Evolutionary conservation across 2,329 filamentous ascomycete genomes (phyloP), one percentile per base, ranked within the genome.

Genomic region (Ceratocystis destructans): DNA sequence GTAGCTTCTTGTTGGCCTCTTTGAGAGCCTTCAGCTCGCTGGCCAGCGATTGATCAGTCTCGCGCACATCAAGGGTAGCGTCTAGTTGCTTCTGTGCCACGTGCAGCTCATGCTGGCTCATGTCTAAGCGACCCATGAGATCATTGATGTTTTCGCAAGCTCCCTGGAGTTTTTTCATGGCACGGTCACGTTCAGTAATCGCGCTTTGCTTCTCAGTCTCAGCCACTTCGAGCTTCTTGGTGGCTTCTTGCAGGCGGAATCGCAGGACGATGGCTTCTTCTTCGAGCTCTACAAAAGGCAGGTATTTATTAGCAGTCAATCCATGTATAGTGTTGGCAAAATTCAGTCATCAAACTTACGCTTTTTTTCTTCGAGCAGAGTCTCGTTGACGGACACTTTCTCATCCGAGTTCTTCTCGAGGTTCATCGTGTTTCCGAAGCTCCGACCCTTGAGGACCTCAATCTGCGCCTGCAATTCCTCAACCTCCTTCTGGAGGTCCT

Each of bases 131-230:
- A 22, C 75, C 73, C 45, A 77, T 79, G 31, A 79, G 75, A 67
- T 79, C 78, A 70, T 79, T 82, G 70, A 83, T 82, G 44, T 82
- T 83, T 61, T 80, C 78, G 50, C 82, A 85, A 3, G 84, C 84
- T 63, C 84, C 79, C 33, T 82, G 82, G 5, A 86, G 78, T 70
- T 86, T 85, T 64, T 79, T 80, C 62, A 87, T 78, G 46, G 87
- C 81, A 61, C 84, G 83, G 70, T 89, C 86, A 37, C 85, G 81
- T 73, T 89, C 87, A 37, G 82, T 79, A 2, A 79, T 79, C 53
- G 88, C 75, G 2, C 84, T 81, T 69, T 86, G 82, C 67, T 82
- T 84, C 69, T 85, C 81, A 64, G 85, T 84, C 63, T 87, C 83
- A 45, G 81, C 79, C n/a, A 83, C 78, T 68, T 80, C 83, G 28